A percentile compares a stretch with the other conserved stretches of the same genome.
phyloP scores from a whole-genome alignment of 2,329 filamentous ascomycete genomes.

The Aspergillus niger region DNA sequence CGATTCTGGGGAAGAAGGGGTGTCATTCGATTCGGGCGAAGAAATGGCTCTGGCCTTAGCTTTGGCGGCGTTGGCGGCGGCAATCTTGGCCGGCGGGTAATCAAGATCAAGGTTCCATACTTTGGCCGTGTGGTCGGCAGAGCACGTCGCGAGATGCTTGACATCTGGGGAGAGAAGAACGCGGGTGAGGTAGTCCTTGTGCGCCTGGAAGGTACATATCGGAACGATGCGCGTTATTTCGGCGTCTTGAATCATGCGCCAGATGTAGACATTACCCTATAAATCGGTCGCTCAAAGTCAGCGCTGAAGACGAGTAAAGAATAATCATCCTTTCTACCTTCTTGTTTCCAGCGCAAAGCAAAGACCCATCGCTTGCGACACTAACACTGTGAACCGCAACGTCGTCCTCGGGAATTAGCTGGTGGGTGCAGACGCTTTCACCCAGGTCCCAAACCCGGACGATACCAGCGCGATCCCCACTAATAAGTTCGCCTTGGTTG shows the following conservation, averaged over 20 bases:
- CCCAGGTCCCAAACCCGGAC: constrained; percentile 95
- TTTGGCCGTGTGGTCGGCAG: constrained; percentile 89
- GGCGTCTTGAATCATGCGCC: constrained; percentile 82
- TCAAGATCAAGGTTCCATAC: constrained; percentile 93
- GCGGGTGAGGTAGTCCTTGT: constrained; percentile 89
- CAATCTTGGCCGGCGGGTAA: constrained; percentile 44
- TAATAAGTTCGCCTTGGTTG: constrained; percentile 97
- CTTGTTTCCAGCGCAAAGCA: constrained; percentile 93
- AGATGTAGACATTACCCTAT: constrained; percentile 95
- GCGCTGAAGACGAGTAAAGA: not conserved
- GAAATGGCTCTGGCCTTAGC: constrained; percentile 20
- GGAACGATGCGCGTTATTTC: constrained; percentile 83
- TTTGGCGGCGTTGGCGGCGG: constrained; percentile 27
- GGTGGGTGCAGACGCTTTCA: constrained; percentile 95
- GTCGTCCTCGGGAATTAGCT: constrained; percentile 94
- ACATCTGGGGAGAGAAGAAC: constrained; percentile 91
- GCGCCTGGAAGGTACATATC: constrained; percentile 84
- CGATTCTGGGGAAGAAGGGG: constrained; percentile 21
- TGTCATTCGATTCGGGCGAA: constrained; percentile 15
- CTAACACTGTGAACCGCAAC: constrained; percentile 92
- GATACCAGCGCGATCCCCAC: constrained; percentile 88
- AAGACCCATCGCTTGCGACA: constrained; percentile 88
- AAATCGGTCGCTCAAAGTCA: constrained; percentile 5
- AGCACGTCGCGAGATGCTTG: constrained; percentile 90
- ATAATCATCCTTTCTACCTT: constrained; percentile 55